Evolutionary conservation across 2,329 filamentous ascomycete genomes (phyloP).

Genomic region (Septoria linicola): DNA sequence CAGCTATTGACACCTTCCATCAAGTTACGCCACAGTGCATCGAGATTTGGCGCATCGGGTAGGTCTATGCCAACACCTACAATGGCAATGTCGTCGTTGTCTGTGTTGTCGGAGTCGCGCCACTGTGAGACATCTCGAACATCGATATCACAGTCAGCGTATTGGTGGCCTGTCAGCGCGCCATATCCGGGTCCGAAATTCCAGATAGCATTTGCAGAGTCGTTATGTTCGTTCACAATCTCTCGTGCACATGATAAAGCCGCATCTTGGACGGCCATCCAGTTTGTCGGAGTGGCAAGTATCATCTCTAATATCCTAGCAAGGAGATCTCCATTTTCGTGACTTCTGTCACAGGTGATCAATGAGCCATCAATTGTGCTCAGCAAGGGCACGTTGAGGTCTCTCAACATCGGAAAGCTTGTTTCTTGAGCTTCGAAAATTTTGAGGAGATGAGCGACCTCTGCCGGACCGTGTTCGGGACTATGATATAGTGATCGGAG

Average conservation of each 20-base stretch:
- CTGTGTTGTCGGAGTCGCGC: not conserved
- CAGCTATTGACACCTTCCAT: conserved; percentile 12
- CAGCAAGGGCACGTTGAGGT: conserved; percentile 10
- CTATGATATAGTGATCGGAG: conserved; percentile 13
- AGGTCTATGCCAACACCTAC: conserved; percentile 12
- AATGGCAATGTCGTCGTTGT: conserved; percentile 12
- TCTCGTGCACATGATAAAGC: not conserved
- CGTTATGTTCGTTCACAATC: too few species aligned
- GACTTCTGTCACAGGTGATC: not conserved
- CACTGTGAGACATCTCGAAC: conserved; percentile 7
- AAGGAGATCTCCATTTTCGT: not conserved
- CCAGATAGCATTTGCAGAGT: not conserved
- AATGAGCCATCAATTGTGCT: conserved; percentile 7
- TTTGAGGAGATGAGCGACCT: not conserved
- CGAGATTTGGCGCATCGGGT: conserved; percentile 7
- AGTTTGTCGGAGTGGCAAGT: conserved; percentile 7
- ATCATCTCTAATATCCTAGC: conserved; percentile 10
- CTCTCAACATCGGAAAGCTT: not conserved
- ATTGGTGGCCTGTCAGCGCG: conserved; percentile 6
- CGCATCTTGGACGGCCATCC: conserved; percentile 12
- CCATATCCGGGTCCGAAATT: conserved; percentile 17
- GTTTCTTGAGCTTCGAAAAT: not conserved
- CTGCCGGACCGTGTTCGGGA: not conserved
- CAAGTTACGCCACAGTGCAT: conserved; percentile 12
- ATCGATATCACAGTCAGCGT: not conserved